Evolutionary conservation across 306 rosid species (phyloP), one percentile per base, ranked within the genome.

Genomic region (Medicago truncatula): DNA sequence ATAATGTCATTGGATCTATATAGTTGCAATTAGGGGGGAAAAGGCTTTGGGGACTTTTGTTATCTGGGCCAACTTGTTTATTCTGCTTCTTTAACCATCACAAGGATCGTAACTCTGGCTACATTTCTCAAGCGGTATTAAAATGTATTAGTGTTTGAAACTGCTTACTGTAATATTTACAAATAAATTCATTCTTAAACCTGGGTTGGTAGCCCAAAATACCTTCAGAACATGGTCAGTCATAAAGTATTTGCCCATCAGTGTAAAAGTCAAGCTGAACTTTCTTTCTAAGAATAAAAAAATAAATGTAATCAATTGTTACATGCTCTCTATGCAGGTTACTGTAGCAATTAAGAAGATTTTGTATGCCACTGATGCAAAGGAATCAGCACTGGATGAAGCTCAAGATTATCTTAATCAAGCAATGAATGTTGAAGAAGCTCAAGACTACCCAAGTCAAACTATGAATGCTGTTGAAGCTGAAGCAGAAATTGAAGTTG

Each of bases 311-410:
- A 76, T 54, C 69, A 61, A 68, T 62, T 67, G 61, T 79, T 67
- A 28, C 74, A 80, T 73, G 41, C 74, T 65, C 66, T 36, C 31
- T 54, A 10, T 83, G 85, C 93, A 92, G 98, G 86, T 95, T 88
- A 63, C 89, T 25, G 77, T 89, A 67, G 97, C 92, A 76, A 67
- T 90, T 38, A 90, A 89, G 88, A 92, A 86, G 91, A 87, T 95
- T 58, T 57, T 95, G 67, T 95, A 92, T 80, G 97, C 97, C 18
- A 90, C 86, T 54, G 97, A 95, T 71, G 91, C 93, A 20, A 87
- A 90, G 74, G 97, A 90, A 82, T 92, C 97, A 1, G 92, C 97
- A 39, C 82, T 95, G 20, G 85, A 89, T 34, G 90, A 90, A 80
- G 97, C 98, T 64, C 96, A 87, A 66, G 71, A 66, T 41, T 66